phyloP scores from a whole-genome alignment of 1,284 basidiomycete species.

The Ceratobasidium sp. region DNA sequence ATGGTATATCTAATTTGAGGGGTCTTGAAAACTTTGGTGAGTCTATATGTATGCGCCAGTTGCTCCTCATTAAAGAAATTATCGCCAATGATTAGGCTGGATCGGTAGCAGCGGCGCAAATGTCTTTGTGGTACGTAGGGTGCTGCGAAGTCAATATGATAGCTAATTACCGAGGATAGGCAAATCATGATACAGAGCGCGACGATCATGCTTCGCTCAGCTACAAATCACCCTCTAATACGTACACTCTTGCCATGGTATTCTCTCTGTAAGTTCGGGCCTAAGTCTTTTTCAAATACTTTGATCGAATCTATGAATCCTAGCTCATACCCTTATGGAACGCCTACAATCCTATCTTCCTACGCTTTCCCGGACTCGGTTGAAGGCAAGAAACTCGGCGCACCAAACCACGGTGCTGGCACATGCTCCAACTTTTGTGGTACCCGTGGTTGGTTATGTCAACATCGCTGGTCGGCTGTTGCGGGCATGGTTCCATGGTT shows the following conservation, averaged over 20 bases:
- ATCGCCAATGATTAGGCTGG: slow-evolving; percentile 57
- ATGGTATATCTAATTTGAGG: slow-evolving; percentile 61
- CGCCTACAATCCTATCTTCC: slow-evolving; percentile 43
- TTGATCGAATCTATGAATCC: not conserved
- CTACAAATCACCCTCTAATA: slow-evolving; percentile 66
- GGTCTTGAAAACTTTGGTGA: slow-evolving; percentile 63
- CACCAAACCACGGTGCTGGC: slow-evolving; percentile 41
- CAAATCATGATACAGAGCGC: slow-evolving; percentile 74
- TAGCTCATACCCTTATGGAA: slow-evolving; percentile 42
- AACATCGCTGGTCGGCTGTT: slow-evolving; percentile 43
- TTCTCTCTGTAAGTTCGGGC: slow-evolving; percentile 59
- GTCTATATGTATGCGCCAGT: not conserved
- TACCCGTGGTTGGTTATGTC: slow-evolving; percentile 43
- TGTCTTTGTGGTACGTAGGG: slow-evolving; percentile 60
- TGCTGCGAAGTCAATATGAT: not conserved
- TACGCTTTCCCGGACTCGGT: slow-evolving; percentile 42
- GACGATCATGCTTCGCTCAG: slow-evolving; percentile 67
- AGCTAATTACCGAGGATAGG: slow-evolving; percentile 38
- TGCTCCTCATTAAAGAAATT: not conserved
- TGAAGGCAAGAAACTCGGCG: too few relatives aligned
- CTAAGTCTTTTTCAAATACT: not conserved
- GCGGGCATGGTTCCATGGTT: slow-evolving; percentile 42
- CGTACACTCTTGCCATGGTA: slow-evolving; percentile 65
- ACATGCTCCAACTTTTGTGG: slow-evolving; percentile 40
- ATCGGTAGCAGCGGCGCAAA: slow-evolving; percentile 62